A percentile compares a stretch with the other conserved stretches of the same genome.
phyloP scores from a whole-genome alignment of 352 stramenopile genomes.

The Phytophthora idaei region DNA sequence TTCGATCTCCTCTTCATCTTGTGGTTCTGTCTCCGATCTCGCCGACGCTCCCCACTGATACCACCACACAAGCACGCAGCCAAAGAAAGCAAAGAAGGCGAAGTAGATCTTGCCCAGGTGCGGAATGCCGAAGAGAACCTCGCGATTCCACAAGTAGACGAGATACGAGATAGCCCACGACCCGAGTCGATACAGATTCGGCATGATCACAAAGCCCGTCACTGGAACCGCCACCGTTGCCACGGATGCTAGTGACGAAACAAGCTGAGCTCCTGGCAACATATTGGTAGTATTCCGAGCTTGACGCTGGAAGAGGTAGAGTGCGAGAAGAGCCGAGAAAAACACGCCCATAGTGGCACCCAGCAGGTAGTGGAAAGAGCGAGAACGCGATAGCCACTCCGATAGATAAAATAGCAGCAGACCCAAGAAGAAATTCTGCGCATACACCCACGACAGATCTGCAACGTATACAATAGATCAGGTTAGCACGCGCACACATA shows the following conservation, averaged over 20 bases:
- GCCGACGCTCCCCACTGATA: slow-evolving; percentile 80
- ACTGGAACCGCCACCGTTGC: slow-evolving; percentile 76
- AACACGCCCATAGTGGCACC: slow-evolving; percentile 71
- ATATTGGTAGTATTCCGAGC: slow-evolving; percentile 71
- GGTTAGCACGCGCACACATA: neutral
- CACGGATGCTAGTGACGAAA: slow-evolving; percentile 73
- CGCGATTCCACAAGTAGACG: slow-evolving; percentile 67
- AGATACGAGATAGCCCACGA: slow-evolving; percentile 68
- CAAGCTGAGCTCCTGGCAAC: slow-evolving; percentile 68
- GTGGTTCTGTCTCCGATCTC: slow-evolving; percentile 45
- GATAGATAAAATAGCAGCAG: slow-evolving; percentile 76
- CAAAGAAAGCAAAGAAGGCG: slow-evolving; percentile 74
- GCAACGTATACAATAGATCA: slow-evolving; percentile 9
- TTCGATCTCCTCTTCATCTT: slow-evolving; percentile 70
- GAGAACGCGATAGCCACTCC: slow-evolving; percentile 64
- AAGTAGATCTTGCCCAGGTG: slow-evolving; percentile 90
- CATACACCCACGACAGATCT: slow-evolving; percentile 74
- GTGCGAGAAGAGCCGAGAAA: slow-evolving; percentile 74
- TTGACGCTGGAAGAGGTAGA: slow-evolving; percentile 85
- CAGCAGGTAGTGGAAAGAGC: slow-evolving; percentile 82
- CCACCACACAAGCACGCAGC: slow-evolving; percentile 82
- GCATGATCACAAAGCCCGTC: slow-evolving; percentile 79
- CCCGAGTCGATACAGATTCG: slow-evolving; percentile 68
- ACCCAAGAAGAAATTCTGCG: slow-evolving; percentile 79
- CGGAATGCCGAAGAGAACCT: slow-evolving; percentile 75